phyloP scores from a whole-genome alignment of 805 yeast genomes.

The Spathaspora hagerdaliae region DNA sequence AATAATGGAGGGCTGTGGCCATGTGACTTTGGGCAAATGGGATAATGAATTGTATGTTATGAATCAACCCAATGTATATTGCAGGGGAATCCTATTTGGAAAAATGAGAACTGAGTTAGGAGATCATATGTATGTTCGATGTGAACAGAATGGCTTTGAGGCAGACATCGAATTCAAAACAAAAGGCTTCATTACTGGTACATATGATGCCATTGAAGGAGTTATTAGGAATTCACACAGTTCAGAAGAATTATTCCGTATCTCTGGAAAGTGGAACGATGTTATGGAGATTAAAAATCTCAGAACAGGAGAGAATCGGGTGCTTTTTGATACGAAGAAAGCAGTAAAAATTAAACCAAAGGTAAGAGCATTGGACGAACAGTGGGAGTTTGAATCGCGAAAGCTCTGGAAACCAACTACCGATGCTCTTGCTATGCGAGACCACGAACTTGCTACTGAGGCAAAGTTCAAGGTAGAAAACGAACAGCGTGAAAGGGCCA shows the following conservation, averaged over 20 bases:
- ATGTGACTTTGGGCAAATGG: conserved; percentile 58
- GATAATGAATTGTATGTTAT: conserved; percentile 70
- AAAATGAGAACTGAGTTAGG: conserved; percentile 87
- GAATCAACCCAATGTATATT: conserved; percentile 95
- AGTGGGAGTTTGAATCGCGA: conserved; percentile 77
- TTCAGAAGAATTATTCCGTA: conserved; percentile 53
- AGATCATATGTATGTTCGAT: conserved; percentile 78
- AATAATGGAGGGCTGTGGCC: conserved; percentile 89
- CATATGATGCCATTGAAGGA: conserved; percentile 88
- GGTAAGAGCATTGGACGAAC: conserved; percentile 76
- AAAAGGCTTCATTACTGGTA: conserved; percentile 89
- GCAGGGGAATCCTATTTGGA: conserved; percentile 90
- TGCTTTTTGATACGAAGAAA: conserved; percentile 41
- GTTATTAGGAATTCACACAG: conserved; percentile 45
- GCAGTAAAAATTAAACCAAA: conserved; percentile 56
- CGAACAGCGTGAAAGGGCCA: conserved; percentile 72
- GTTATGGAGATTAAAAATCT: conserved; percentile 57
- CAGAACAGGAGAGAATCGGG: conserved; percentile 46
- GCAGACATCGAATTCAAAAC: conserved; percentile 92
- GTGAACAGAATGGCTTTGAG: conserved; percentile 51
- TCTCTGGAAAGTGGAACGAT: conserved; percentile 93
- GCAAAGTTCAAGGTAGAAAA: conserved; percentile 87
- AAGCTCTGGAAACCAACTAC: conserved; percentile 80
- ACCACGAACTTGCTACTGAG: conserved; percentile 81
- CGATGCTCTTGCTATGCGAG: conserved; percentile 69